Evolutionary conservation across 2,329 filamentous ascomycete species (phyloP).

Genomic region (Bipolaris cookei): DNA sequence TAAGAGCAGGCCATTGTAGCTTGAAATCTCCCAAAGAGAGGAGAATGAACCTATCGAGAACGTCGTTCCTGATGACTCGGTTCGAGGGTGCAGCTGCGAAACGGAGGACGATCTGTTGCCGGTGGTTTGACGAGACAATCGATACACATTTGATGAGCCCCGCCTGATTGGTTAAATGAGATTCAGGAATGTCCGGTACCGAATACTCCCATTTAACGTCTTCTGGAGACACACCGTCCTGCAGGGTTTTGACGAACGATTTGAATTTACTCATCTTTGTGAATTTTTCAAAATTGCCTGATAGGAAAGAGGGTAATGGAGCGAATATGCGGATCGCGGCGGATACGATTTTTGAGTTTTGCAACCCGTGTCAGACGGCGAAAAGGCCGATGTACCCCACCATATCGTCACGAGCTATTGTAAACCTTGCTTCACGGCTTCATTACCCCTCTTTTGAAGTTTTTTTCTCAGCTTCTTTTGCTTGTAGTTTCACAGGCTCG

Average conservation of each 20-base stretch:
- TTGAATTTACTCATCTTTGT: conserved; percentile 15
- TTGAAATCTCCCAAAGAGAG: conserved; percentile 49
- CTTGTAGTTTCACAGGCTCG: neutral
- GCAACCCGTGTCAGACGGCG: neutral
- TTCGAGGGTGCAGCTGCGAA: conserved; percentile 39
- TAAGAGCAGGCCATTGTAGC: conserved; percentile 20
- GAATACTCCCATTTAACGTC: conserved; percentile 37
- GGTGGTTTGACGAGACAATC: conserved; percentile 29
- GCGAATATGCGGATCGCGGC: neutral
- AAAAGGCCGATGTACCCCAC: neutral
- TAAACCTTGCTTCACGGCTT: neutral
- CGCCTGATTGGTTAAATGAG: neutral
- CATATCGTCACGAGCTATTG: neutral
- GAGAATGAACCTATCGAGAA: conserved; percentile 42
- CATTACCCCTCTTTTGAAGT: neutral
- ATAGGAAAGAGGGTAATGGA: neutral
- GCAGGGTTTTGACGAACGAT: conserved; percentile 26
- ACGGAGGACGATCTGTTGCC: conserved; percentile 35
- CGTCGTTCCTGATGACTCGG: conserved; percentile 39
- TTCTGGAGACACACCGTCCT: conserved; percentile 27
- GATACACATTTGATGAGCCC: conserved; percentile 39
- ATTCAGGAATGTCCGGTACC: conserved; percentile 21
- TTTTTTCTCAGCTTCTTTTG: neutral
- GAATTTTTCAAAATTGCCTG: neutral
- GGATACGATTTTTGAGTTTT: neutral